A percentile compares a stretch with the other conserved stretches of the same genome.
These are phyloP conservation scores for Myxozyma sirexii DNA, from an alignment of 805 yeast genomes.

Conservation along the genomic window DNA sequence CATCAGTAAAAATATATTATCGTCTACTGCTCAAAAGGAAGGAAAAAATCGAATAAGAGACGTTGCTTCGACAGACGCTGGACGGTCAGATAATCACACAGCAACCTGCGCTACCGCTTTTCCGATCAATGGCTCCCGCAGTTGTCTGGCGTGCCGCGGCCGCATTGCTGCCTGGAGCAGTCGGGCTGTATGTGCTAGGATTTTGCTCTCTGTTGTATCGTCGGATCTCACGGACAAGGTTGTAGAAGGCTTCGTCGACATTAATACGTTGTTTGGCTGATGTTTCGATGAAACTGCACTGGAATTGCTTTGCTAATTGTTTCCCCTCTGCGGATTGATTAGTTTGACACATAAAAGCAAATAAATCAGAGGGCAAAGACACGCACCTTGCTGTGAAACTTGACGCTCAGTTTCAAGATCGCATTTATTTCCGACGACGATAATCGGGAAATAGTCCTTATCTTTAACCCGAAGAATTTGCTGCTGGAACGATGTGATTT, in stretches of 20 bases:
- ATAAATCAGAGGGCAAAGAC: no score
- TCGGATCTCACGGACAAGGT: slow-evolving; percentile 57
- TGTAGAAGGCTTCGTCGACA: slow-evolving; percentile 82
- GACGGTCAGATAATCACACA: slow-evolving; percentile 22
- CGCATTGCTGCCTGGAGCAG: slow-evolving; percentile 6
- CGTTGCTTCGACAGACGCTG: not conserved
- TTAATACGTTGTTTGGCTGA: slow-evolving; percentile 89
- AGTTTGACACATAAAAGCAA: no score
- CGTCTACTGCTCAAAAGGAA: not conserved
- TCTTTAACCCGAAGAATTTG: slow-evolving; percentile 81
- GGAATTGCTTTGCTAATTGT: slow-evolving; percentile 66
- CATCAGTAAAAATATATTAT: not conserved
- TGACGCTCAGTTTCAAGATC: slow-evolving; percentile 78
- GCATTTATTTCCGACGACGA: slow-evolving; percentile 77
- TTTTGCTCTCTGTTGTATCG: slow-evolving; percentile 32
- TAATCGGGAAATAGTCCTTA: slow-evolving; percentile 71
- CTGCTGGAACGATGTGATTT: slow-evolving; percentile 75
- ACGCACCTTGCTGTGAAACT: slow-evolving; percentile 36
- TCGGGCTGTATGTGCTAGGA: slow-evolving; percentile 8
- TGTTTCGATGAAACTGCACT: slow-evolving; percentile 76
- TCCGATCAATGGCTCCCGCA: slow-evolving; percentile 15
- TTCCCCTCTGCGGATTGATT: slow-evolving; percentile 63
- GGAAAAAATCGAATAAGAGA: not conserved
- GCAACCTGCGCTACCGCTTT: slow-evolving; percentile 24
- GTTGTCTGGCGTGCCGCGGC: slow-evolving; percentile 11